Base-by-base conservation (phyloP, 208 protist species). In the Trypanosoma brucei region DNA sequence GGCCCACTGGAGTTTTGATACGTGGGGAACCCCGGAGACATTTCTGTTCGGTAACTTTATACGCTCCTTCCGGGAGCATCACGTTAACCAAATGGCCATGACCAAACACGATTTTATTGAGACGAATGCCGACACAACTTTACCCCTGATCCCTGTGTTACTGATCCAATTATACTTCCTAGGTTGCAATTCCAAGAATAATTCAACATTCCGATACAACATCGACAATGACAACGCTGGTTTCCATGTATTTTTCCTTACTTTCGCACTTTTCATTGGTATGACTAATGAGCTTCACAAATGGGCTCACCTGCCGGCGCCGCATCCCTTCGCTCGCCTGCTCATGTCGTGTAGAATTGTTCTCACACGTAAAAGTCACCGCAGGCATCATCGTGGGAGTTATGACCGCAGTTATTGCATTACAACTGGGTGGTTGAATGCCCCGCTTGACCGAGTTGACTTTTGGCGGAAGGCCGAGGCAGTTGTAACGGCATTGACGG, bases 251-350 rank as follows among this genome's bases (percentile, higher is more conserved):
- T 88, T 93, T 75, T 34, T 83, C 51, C 72, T 86, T 51, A 83
- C 78, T 38, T 69, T 92, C 55, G 80, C 88, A 53, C 37, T 97
- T 8, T 92, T 94, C 59, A 74, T 94, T 30, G 84, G 78, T 13
- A 71, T 97, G 36, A 97, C 94, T 5, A 98, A 98, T 65, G 90
- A 98, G 56, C 93, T 97, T 49, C 94, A 98, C 73, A 97, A 97
- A 78, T 96, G 90, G 94, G 84, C 91, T 11, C 94, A 98, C 69
- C 79, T 87, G 62, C 68, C 79, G 34, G 80, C 83, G 65, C 84
- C 85, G 59, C 78, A 85, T 22, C 31, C 56, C 2, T 38, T 77
- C 8, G 88, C 93, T 36, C 76, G 72, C 6, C 70, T 78, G 40
- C 58, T 95, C 31, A 95, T 96, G 79, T 61, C 72, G 9, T 65